These are phyloP conservation scores for Saprolegnia parasitica DNA, from an alignment of 352 stramenopile genomes.

Conservation along the genomic window DNA sequence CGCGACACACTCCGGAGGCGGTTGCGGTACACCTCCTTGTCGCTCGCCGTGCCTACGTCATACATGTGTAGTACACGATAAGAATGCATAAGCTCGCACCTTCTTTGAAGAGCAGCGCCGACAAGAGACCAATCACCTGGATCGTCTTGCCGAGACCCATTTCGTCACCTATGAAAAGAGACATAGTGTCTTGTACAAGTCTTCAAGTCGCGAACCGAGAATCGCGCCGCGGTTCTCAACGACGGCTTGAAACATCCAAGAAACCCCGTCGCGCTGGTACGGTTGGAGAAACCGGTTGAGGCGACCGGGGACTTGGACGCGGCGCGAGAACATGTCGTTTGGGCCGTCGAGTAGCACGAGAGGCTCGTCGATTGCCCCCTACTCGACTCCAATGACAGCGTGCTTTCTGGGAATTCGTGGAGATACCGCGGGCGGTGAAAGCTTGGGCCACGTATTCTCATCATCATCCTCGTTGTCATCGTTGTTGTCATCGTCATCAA, in stretches of 20 bases:
- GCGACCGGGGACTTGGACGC: slow-evolving; percentile 53
- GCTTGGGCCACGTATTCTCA: slow-evolving; percentile 47
- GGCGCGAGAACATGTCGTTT: slow-evolving; percentile 4
- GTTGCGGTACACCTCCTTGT: neutral
- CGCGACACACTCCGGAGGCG: neutral
- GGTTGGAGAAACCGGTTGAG: slow-evolving; percentile 72
- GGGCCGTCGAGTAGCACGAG: slow-evolving; percentile 36
- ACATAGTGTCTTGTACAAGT: neutral
- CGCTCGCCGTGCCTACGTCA: slow-evolving; percentile 20
- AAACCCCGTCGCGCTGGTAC: slow-evolving; percentile 64
- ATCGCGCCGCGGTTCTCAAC: slow-evolving; percentile 31
- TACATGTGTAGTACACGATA: slow-evolving; percentile 32
- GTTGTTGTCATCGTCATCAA: neutral
- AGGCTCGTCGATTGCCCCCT: slow-evolving; percentile 35
- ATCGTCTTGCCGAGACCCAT: slow-evolving; percentile 85
- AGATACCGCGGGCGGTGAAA: slow-evolving; percentile 44
- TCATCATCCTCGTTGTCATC: slow-evolving; percentile 31
- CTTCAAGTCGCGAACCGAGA: slow-evolving; percentile 12
- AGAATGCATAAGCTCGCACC: slow-evolving; percentile 25
- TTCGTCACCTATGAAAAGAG: slow-evolving; percentile 47
- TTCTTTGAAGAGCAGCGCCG: slow-evolving; percentile 32
- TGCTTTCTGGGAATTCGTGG: neutral
- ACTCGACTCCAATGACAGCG: neutral
- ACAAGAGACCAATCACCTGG: slow-evolving; percentile 46
- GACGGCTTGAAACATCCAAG: slow-evolving; percentile 65